These are phyloP conservation scores for Tripterygium wilfordii DNA, from an alignment of 177 flowering plant species.

Conservation along the genomic window DNA sequence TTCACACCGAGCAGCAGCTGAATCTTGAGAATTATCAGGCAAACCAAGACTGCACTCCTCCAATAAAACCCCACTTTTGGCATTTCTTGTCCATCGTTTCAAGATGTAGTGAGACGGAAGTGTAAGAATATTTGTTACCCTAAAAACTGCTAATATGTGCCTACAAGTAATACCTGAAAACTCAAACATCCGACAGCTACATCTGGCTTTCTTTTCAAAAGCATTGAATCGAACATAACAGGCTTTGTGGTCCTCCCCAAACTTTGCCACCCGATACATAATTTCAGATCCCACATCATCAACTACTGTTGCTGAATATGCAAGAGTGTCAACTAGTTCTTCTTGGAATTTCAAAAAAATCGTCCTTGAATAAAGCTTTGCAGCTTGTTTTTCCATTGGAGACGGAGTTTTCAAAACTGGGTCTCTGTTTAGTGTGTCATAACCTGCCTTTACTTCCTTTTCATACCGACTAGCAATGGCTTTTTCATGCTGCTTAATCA, in stretches of 20 bases:
- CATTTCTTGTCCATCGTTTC: slow-evolving; percentile 34
- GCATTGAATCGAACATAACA: slow-evolving; percentile 15
- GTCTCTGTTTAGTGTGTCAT: slow-evolving; percentile 24
- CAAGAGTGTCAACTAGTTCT: slow-evolving; percentile 30
- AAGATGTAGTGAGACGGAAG: slow-evolving; percentile 27
- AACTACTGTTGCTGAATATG: slow-evolving; percentile 20
- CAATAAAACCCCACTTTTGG: slow-evolving; percentile 18
- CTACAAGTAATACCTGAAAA: slow-evolving; percentile 27
- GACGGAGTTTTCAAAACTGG: slow-evolving; percentile 29
- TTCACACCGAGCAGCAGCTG: slow-evolving; percentile 15
- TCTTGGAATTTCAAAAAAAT: slow-evolving; percentile 27
- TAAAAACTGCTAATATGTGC: slow-evolving; percentile 27
- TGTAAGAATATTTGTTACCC: slow-evolving; percentile 21
- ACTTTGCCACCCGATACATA: slow-evolving; percentile 24
- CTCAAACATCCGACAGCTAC: slow-evolving; percentile 39
- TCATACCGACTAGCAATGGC: slow-evolving; percentile 35
- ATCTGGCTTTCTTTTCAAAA: slow-evolving; percentile 21
- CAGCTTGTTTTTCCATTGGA: slow-evolving; percentile 34
- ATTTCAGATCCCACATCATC: slow-evolving; percentile 16
- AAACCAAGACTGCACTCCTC: slow-evolving; percentile 10
- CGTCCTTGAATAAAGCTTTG: slow-evolving; percentile 19
- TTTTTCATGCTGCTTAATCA: slow-evolving; percentile 40
- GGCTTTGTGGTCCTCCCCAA: slow-evolving; percentile 25
- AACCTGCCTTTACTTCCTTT: slow-evolving; percentile 51
- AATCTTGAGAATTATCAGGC: slow-evolving; percentile 15